phyloP scores from a whole-genome alignment of 2,329 filamentous ascomycete species.

The Trichophyton schoenleinii region DNA sequence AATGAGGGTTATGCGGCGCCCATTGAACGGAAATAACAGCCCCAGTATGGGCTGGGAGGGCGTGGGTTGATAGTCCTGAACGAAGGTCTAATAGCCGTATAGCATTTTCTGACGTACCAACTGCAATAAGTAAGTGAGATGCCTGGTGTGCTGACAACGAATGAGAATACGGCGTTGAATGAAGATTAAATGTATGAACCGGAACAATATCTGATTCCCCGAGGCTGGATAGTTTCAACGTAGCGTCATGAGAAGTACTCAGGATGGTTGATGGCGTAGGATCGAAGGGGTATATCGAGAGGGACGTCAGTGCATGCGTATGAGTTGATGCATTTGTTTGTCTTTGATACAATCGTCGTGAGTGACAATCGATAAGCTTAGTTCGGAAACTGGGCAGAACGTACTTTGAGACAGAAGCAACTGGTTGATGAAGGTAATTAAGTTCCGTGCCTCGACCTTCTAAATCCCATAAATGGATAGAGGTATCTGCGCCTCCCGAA shows the following conservation, averaged over 20 bases:
- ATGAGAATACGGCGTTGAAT: slow-evolving; percentile 46
- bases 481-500: slow-evolving; percentile 75
- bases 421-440: slow-evolving; percentile 43
- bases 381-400: neutral
- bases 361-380: neutral
- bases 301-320: slow-evolving; percentile 35
- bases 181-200: slow-evolving; percentile 35
- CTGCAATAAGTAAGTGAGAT: slow-evolving; percentile 67
- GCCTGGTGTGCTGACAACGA: slow-evolving; percentile 55
- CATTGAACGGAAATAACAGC: slow-evolving; percentile 60
- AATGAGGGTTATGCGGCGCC: slow-evolving; percentile 68
- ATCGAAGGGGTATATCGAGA: slow-evolving; percentile 39
- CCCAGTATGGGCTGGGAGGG: slow-evolving; percentile 54
- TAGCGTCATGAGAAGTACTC: slow-evolving; percentile 35
- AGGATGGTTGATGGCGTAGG: slow-evolving; percentile 35
- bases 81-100: slow-evolving; percentile 78
- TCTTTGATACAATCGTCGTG: slow-evolving; percentile 7
- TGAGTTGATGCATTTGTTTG: slow-evolving; percentile 28
- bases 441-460: slow-evolving; percentile 43
- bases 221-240: slow-evolving; percentile 33
- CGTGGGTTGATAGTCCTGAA: slow-evolving; percentile 63
- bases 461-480: slow-evolving; percentile 77
- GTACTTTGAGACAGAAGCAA: slow-evolving; percentile 32
- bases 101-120: slow-evolving; percentile 72
- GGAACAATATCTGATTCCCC: slow-evolving; percentile 29